Evolutionary conservation across 2,329 filamentous ascomycete genomes (phyloP).

Genomic region (Cladorrhinum sp.): DNA sequence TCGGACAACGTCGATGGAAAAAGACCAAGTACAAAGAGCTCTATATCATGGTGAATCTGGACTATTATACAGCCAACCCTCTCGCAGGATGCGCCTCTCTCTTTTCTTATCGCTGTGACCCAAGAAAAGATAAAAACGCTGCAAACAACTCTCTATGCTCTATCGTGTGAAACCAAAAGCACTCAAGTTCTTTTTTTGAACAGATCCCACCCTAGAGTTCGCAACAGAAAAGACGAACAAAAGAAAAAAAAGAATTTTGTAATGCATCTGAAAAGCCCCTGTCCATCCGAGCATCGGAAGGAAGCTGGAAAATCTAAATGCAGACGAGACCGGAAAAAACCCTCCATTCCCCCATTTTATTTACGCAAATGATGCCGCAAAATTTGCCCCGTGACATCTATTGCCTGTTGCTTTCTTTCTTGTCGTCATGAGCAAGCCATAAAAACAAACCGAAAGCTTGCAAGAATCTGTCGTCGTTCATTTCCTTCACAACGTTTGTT

Average conservation of each 20-base stretch:
- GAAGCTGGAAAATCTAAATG: background rate
- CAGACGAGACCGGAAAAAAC: background rate
- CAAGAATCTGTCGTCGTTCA: background rate
- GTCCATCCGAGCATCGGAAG: no score
- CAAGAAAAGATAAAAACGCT: slow-evolving; percentile 11
- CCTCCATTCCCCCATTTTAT: background rate
- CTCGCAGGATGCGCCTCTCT: slow-evolving; percentile 20
- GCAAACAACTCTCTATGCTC: slow-evolving; percentile 11
- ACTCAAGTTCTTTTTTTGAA: background rate
- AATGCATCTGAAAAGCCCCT: background rate
- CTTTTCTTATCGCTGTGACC: slow-evolving; percentile 25
- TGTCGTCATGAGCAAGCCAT: background rate
- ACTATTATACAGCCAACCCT: slow-evolving; percentile 27
- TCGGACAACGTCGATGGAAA: no score
- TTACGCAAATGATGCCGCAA: background rate
- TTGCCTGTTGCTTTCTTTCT: background rate
- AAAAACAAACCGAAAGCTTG: background rate
- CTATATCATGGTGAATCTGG: slow-evolving; percentile 15
- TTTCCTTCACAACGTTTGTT: background rate
- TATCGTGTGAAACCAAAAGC: background rate
- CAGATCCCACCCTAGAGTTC: background rate
- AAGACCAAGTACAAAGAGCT: background rate
- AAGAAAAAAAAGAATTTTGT: background rate
- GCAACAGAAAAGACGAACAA: background rate
- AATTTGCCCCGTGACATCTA: background rate